Conservation (phyloP, 2,329 filamentous ascomycete species). For the Fusarium pseudocircinatum region DNA sequence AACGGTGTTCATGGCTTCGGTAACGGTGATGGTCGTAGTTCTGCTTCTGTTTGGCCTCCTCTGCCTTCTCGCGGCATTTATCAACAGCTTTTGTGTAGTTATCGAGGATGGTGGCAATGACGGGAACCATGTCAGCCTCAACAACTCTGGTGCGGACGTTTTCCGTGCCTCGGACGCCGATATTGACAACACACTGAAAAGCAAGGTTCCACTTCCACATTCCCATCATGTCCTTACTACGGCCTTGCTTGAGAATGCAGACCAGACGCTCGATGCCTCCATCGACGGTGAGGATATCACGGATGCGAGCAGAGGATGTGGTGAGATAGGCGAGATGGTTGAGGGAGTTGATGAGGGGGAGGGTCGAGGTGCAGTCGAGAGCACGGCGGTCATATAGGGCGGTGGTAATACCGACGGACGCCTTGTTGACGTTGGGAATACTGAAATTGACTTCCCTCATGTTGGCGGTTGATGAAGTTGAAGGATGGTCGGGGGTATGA, state of each 20-base stretch:
- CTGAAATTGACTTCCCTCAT: conserved; percentile 99
- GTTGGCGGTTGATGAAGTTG: conserved; percentile 55
- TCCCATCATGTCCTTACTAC: conserved; percentile 98
- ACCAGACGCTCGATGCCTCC: conserved; percentile 96
- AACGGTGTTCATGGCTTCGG: conserved; percentile 59
- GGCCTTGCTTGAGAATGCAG: conserved; percentile 96
- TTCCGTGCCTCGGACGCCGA: conserved; percentile 95
- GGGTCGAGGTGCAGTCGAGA: conserved; percentile 96
- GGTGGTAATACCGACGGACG: conserved; percentile 97
- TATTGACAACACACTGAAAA: conserved; percentile 99
- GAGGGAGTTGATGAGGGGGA: conserved; percentile 97
- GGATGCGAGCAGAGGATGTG: conserved; percentile 95
- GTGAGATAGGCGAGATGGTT: conserved; percentile 99
- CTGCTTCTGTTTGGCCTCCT: conserved; percentile 81
- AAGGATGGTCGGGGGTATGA: conserved; percentile 21
- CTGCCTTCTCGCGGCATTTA: conserved; percentile 85
- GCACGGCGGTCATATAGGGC: conserved; percentile 97
- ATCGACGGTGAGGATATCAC: conserved; percentile 98
- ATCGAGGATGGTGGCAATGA: conserved; percentile 97
- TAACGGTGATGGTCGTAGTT: conserved; percentile 64
- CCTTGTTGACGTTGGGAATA: conserved; percentile 99
- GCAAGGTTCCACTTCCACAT: conserved; percentile 99
- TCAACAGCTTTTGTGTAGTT: conserved; percentile 98
- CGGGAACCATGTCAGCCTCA: conserved; percentile 98
- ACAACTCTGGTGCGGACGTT: conserved; percentile 93